phyloP scores from a whole-genome alignment of 2,329 filamentous ascomycete genomes.

The Alternaria hordeiaustralica region DNA sequence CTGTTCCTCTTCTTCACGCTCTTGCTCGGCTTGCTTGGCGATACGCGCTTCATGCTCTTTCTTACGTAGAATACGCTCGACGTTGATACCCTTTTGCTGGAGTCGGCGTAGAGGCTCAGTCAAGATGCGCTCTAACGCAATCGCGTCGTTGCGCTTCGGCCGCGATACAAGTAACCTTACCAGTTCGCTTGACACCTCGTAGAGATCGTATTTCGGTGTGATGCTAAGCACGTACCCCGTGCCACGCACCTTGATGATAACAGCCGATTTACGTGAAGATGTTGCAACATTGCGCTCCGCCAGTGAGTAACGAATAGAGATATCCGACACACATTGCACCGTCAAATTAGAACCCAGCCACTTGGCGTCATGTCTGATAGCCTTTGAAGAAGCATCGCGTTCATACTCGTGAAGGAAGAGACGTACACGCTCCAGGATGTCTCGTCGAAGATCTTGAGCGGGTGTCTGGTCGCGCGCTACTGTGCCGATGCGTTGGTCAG shows the following conservation, averaged over 20 bases:
- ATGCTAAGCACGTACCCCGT: slow-evolving; percentile 75
- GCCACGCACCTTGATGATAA: slow-evolving; percentile 77
- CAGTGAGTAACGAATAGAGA: slow-evolving; percentile 79
- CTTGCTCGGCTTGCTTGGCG: slow-evolving; percentile 80
- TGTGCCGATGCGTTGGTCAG: slow-evolving; percentile 75
- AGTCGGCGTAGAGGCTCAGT: slow-evolving; percentile 83
- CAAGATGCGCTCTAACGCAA: slow-evolving; percentile 90
- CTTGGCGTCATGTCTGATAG: slow-evolving; percentile 83
- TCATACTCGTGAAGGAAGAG: slow-evolving; percentile 88
- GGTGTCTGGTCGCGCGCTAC: slow-evolving; percentile 69
- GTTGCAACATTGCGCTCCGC: slow-evolving; percentile 67
- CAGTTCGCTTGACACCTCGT: slow-evolving; percentile 88
- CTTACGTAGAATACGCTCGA: slow-evolving; percentile 87
- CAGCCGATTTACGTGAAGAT: slow-evolving; percentile 60
- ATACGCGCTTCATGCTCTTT: slow-evolving; percentile 88
- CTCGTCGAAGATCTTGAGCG: slow-evolving; percentile 74
- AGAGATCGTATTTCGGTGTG: slow-evolving; percentile 78
- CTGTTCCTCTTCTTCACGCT: slow-evolving; percentile 67
- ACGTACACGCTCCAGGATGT: slow-evolving; percentile 85
- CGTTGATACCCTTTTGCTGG: slow-evolving; percentile 90
- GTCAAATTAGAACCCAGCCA: slow-evolving; percentile 88
- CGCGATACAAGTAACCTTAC: slow-evolving; percentile 80
- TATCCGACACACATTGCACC: slow-evolving; percentile 78
- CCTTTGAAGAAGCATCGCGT: slow-evolving; percentile 61
- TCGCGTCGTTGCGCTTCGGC: slow-evolving; percentile 84